These are phyloP conservation scores for Lactarius evosmus DNA, from an alignment of 768 basidiomycete genomes.

Conservation along the genomic window DNA sequence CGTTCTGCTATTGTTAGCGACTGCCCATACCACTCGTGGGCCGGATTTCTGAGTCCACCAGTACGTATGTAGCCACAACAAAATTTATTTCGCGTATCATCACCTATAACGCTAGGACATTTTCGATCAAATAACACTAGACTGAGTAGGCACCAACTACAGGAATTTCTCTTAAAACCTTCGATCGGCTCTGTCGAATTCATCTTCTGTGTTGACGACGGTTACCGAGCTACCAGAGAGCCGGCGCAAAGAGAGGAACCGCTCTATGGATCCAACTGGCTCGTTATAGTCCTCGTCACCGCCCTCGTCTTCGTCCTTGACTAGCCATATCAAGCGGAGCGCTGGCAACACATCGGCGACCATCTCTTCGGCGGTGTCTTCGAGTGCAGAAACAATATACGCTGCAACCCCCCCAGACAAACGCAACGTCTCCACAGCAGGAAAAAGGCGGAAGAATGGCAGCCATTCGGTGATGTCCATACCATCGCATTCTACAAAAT, in stretches of 20 bases:
- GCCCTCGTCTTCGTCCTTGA: background rate
- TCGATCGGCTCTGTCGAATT: background rate
- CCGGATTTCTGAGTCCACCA: too few species aligned
- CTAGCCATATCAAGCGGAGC: background rate
- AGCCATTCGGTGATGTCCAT: background rate
- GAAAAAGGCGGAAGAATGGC: background rate
- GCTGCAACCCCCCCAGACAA: background rate
- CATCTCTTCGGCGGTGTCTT: background rate
- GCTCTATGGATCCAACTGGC: background rate
- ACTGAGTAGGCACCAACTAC: too few species aligned
- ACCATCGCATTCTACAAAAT: background rate
- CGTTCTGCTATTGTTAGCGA: too few species aligned
- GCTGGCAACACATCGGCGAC: background rate
- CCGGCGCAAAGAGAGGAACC: background rate
- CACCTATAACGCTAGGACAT: too few species aligned
- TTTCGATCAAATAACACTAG: too few species aligned
- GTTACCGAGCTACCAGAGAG: background rate
- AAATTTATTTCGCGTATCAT: too few species aligned
- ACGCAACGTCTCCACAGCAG: background rate
- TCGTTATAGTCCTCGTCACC: background rate
- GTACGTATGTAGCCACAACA: too few species aligned
- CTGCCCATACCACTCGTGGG: too few species aligned
- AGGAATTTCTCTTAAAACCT: too few species aligned
- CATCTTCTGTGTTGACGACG: background rate
- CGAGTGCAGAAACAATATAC: background rate